Base-by-base conservation (phyloP, 2,329 filamentous ascomycete genomes). In the Zasmidium citrigriseum region DNA sequence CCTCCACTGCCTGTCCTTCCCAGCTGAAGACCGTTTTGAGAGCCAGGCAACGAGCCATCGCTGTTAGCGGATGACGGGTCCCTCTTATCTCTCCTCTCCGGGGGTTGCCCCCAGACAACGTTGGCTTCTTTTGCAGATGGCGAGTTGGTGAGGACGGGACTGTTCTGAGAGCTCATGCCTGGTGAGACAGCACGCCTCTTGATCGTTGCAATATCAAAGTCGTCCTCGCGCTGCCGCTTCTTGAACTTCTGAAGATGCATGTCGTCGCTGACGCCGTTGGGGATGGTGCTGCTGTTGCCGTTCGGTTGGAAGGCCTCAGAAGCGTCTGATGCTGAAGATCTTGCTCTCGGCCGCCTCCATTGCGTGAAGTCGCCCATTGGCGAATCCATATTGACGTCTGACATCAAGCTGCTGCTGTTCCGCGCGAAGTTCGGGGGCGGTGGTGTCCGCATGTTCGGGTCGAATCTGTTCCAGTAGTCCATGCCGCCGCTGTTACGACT, bases 171-270 rank as follows among this genome's bases (percentile, higher is more conserved):
- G 72, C 91, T 96, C 81, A 97, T 87, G 16, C 93, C 91, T 0
- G 93, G 93, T 59, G 90, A 95, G 2, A 98, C 93, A 22, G 93
- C 93, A 46, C 93, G 86, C 16, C 93, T 85, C 76, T 98, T 98
- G 78, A 97, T 93, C 61, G 88, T 90, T 41, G 87, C 83, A 1
- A 90, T 88, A 71, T 98, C 93, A 57, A 96, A 89, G 68, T 97
- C 93, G 69, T 96, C 92, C 62, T 97, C 93, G 56, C 92, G 84
- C 21, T 91, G 85, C n/a, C 93, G 87, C 53, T 93, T 93, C 58
- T 93, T 95, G 73, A 73, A 71, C 49, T 70, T 70, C 58, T 72
- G 68, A 23, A 73, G 57, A 55, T 67, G 67, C 58, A 72, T 66
- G 52, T 73, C 70, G 48, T 73, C 70, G 49, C 66, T 72, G 25